Conservation (phyloP, 176 grass and related monocot genomes). For the Chloris gayana region DNA sequence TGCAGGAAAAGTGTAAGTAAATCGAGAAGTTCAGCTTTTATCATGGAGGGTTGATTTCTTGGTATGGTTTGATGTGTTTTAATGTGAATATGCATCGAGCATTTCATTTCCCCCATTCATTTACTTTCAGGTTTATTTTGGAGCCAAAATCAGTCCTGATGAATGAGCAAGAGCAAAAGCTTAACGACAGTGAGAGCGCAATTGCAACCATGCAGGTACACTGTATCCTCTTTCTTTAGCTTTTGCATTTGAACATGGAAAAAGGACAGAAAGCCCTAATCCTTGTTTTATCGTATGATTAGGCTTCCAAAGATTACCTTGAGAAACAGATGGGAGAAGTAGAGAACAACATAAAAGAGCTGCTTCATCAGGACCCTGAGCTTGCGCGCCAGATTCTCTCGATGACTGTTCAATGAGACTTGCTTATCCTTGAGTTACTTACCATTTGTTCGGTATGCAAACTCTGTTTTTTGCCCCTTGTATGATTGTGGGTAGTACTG, state of each 20-base stretch:
- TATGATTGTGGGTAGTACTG: neutral
- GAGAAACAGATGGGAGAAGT: constrained; percentile 87
- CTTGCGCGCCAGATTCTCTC: constrained; percentile 86
- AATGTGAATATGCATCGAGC: neutral
- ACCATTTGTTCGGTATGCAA: neutral
- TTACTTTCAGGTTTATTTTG: constrained; percentile 78
- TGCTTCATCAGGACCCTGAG: constrained; percentile 84
- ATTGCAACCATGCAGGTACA: constrained; percentile 83
- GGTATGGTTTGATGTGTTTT: constrained; percentile 12
- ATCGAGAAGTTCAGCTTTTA: constrained; percentile 23
- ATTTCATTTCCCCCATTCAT: constrained; percentile 24
- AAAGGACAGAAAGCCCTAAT: neutral
- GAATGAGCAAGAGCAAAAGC: constrained; percentile 83
- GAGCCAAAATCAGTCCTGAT: constrained; percentile 81
- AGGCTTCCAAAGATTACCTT: constrained; percentile 89
- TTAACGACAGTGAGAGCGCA: constrained; percentile 70
- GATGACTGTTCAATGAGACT: constrained; percentile 69
- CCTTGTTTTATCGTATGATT: constrained; percentile 16
- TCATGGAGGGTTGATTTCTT: neutral
- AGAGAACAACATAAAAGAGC: constrained; percentile 86
- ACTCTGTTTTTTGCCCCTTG: neutral
- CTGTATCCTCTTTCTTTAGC: constrained; percentile 1
- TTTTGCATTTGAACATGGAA: neutral
- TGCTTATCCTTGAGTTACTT: neutral
- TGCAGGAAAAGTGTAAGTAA: constrained; percentile 98